Evolutionary conservation across 352 stramenopile genomes (phyloP).

Genomic region (Peronosclerospora sorghi): DNA sequence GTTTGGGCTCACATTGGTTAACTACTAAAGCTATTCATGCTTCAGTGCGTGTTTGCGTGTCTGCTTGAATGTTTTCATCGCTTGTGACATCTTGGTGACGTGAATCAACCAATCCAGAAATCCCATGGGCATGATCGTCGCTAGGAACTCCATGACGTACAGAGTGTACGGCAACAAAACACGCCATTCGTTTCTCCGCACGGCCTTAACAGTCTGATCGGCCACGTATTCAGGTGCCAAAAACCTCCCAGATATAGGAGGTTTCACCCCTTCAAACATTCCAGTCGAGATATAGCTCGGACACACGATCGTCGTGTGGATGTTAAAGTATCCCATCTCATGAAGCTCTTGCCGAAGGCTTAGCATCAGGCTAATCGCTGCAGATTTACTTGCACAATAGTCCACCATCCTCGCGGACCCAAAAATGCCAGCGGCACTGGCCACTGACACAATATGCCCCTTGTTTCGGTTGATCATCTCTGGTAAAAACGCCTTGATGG

Average conservation of each 20-base stretch:
- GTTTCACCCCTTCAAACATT: conserved; percentile 49
- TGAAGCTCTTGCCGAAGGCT: conserved; percentile 42
- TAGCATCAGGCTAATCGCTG: conserved; percentile 29
- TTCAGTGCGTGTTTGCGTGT: conserved; percentile 31
- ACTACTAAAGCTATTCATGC: conserved; percentile 13
- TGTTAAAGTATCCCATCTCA: conserved; percentile 20
- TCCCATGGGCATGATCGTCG: conserved; percentile 26
- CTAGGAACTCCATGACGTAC: conserved; percentile 20
- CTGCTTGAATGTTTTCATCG: conserved; percentile 42
- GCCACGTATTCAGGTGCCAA: conserved; percentile 38
- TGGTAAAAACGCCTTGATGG: conserved; percentile 36
- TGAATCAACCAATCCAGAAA: conserved; percentile 28
- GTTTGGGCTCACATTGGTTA: too few species aligned
- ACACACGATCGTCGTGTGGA: conserved; percentile 45
- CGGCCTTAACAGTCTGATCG: conserved; percentile 29
- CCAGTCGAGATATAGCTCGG: conserved; percentile 50
- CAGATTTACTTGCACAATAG: conserved; percentile 44
- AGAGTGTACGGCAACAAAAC: conserved; percentile 28
- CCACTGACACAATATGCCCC: conserved; percentile 39
- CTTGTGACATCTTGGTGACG: conserved; percentile 25
- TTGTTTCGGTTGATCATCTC: conserved; percentile 28
- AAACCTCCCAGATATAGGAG: conserved; percentile 27
- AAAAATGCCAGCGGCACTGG: conserved; percentile 35
- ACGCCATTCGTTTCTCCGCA: conserved; percentile 36
- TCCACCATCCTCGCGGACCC: conserved; percentile 37